Conservation (phyloP, 352 stramenopile genomes). For the Phytophthora multivora region DNA sequence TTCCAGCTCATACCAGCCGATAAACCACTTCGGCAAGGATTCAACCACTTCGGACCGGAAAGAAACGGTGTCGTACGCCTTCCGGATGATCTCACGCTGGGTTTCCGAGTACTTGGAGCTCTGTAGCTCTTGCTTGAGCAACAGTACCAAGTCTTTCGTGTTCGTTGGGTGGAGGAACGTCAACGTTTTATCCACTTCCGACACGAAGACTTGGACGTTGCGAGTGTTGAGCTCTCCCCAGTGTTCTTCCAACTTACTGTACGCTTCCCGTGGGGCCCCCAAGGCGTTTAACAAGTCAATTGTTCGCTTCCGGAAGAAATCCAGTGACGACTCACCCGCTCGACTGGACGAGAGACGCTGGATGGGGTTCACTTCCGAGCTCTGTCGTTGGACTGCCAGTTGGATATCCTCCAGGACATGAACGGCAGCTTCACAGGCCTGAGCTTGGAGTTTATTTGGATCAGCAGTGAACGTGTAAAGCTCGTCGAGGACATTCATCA, state of each 20-base stretch:
- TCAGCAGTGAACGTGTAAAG: neutral
- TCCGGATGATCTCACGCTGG: no score
- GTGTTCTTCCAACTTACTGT: neutral
- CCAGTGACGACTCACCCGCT: neutral
- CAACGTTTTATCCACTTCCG: no score
- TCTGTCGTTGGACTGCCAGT: neutral
- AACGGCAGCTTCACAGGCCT: neutral
- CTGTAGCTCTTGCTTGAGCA: no score
- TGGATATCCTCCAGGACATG: neutral
- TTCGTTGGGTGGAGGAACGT: no score
- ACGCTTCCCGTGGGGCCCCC: neutral
- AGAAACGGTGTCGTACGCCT: neutral
- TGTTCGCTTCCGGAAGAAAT: slow-evolving; percentile 2
- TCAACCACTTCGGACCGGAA: neutral
- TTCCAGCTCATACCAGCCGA: slow-evolving; percentile 3
- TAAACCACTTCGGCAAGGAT: slow-evolving; percentile 8
- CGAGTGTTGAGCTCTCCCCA: neutral
- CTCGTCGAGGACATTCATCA: neutral
- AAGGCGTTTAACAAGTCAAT: neutral
- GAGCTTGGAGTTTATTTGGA: neutral
- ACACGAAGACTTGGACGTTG: no score
- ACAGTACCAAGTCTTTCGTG: no score
- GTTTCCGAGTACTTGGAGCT: no score
- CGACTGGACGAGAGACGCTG: neutral
- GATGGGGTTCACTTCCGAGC: neutral